A percentile compares a stretch with the other conserved stretches of the same genome.
phyloP scores from a whole-genome alignment of 2,329 filamentous ascomycete species.

The Coniochaeta ligniaria region DNA sequence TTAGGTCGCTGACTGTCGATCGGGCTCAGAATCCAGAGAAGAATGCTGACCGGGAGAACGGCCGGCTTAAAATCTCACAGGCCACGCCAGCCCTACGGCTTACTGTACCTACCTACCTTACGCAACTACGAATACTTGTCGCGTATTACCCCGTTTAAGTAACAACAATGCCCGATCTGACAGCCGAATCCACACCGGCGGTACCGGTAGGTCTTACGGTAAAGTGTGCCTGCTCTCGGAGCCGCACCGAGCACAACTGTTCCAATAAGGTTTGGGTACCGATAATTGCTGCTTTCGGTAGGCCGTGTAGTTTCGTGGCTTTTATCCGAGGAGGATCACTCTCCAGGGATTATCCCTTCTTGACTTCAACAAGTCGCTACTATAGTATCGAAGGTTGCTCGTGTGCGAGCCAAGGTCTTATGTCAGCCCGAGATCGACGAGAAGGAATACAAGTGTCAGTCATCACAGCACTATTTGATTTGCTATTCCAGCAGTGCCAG shows the following conservation, averaged over 20 bases:
- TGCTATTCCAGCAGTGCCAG: not conserved
- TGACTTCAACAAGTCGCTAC: too few species aligned
- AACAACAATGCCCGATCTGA: too few species aligned
- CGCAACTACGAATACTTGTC: not conserved
- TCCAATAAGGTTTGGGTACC: too few species aligned
- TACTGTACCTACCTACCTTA: not conserved
- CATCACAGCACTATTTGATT: not conserved
- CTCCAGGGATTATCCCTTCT: not conserved
- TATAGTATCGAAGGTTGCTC: too few species aligned
- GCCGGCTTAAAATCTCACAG: not conserved
- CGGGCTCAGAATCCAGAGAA: too few species aligned
- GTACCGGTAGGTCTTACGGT: too few species aligned
- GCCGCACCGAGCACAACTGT: too few species aligned
- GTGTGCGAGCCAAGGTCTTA: not conserved
- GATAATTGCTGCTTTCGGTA: too few species aligned
- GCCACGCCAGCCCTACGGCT: not conserved
- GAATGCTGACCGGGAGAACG: not conserved
- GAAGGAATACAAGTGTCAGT: not conserved
- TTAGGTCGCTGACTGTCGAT: too few species aligned
- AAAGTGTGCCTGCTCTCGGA: too few species aligned
- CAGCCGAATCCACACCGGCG: too few species aligned
- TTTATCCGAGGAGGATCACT: not conserved
- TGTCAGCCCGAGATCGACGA: not conserved
- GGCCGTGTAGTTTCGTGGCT: not conserved
- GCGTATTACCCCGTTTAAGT: not conserved